Percentiles rank a stretch among this genome's conserved stretches.
These are phyloP conservation scores for Toxoplasma gondii DNA, from an alignment of 169 alveolate species.

Conservation along the genomic window DNA sequence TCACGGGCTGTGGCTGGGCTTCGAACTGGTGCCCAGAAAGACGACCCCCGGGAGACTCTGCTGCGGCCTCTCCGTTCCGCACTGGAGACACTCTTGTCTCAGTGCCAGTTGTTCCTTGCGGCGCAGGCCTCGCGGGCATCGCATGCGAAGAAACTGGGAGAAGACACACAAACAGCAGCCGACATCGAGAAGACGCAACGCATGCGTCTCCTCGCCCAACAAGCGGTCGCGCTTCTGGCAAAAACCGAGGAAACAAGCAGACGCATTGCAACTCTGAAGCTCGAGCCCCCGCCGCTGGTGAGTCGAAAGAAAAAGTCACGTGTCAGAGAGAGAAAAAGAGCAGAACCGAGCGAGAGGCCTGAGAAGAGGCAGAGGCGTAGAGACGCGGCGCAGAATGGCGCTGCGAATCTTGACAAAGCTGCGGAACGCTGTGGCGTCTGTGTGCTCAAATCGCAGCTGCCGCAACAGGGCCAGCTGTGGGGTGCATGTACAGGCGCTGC, in stretches of 20 bases:
- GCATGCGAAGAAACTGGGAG: slow-evolving; percentile 1
- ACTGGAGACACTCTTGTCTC: slow-evolving; percentile 46
- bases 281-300: slow-evolving; percentile 61
- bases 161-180: background rate
- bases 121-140: slow-evolving; percentile 32
- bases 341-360: too few species aligned
- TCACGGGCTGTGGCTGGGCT: background rate
- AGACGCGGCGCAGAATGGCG: too few species aligned
- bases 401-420: too few species aligned
- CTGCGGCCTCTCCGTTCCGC: slow-evolving; percentile 56
- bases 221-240: slow-evolving; percentile 38
- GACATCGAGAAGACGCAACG: background rate
- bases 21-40: background rate
- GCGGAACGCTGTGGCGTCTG: too few species aligned
- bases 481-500: too few species aligned
- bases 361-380: too few species aligned
- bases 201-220: slow-evolving; percentile 50
- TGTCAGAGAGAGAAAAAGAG: too few species aligned
- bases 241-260: background rate
- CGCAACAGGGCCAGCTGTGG: too few species aligned
- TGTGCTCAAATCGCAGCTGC: too few species aligned
- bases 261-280: background rate
- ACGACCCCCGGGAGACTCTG: slow-evolving; percentile 52
- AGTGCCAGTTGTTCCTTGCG: slow-evolving; percentile 51
- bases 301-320: background rate